These are phyloP conservation scores for Hansenula anomala DNA, from an alignment of 1,139 yeast species.

Conservation along the genomic window DNA sequence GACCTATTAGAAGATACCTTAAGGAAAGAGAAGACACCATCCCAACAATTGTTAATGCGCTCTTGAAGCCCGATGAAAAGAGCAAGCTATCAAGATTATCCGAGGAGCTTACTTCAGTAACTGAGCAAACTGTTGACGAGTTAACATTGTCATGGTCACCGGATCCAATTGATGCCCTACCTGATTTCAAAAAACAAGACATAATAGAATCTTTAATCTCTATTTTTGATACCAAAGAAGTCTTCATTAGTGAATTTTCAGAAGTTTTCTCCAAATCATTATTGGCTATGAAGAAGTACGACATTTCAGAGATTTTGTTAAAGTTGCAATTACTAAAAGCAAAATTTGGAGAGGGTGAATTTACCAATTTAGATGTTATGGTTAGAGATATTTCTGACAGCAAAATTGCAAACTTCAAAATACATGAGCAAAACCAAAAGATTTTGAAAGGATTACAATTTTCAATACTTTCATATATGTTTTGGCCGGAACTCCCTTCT, in stretches of 20 bases:
- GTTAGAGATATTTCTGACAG: constrained; percentile 66
- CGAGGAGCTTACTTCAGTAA: constrained; percentile 36
- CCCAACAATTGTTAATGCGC: constrained; percentile 63
- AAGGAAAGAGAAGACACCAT: constrained; percentile 74
- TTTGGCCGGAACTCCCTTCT: constrained; percentile 27
- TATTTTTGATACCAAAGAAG: constrained; percentile 73
- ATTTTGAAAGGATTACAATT: constrained; percentile 26
- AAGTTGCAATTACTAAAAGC: constrained; percentile 52
- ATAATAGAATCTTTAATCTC: constrained; percentile 69
- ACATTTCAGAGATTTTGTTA: constrained; percentile 35
- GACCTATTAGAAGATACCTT: constrained; percentile 65
- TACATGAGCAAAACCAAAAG: constrained; percentile 16
- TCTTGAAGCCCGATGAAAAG: constrained; percentile 47
- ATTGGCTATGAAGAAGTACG: constrained; percentile 42
- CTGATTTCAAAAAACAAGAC: constrained; percentile 71
- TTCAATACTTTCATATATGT: constrained; percentile 35
- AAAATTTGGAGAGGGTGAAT: constrained; percentile 63
- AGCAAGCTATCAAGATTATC: constrained; percentile 44
- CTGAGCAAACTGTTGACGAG: constrained; percentile 21
- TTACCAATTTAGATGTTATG: constrained; percentile 80
- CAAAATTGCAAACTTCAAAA: constrained; percentile 29
- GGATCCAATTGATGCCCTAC: constrained; percentile 89
- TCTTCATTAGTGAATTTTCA: constrained; percentile 68
- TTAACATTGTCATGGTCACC: constrained; percentile 65
- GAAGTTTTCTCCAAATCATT: constrained; percentile 60